Conservation (phyloP, 768 basidiomycete species). For the Mrakia frigida region DNA sequence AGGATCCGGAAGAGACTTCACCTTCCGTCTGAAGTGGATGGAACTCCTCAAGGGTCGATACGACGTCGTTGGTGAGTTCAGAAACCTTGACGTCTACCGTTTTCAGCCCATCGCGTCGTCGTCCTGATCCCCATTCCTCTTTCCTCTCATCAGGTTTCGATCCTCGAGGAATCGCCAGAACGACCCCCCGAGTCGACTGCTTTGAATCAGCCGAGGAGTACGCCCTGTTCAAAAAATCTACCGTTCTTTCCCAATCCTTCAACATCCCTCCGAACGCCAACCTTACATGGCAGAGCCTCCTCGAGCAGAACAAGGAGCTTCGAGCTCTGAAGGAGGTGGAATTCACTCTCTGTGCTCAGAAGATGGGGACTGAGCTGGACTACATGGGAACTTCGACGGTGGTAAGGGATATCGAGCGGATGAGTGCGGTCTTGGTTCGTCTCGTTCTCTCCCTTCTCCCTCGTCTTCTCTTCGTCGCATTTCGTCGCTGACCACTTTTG, state of each 20-base stretch:
- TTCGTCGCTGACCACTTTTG: neutral
- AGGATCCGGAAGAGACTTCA: slow-evolving; percentile 12
- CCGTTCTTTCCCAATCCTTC: slow-evolving; percentile 23
- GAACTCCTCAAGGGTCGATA: slow-evolving; percentile 29
- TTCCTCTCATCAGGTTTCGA: slow-evolving; percentile 20
- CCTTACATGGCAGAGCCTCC: slow-evolving; percentile 1
- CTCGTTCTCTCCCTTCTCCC: neutral
- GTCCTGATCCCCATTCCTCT: neutral
- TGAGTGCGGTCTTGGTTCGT: slow-evolving; percentile 16
- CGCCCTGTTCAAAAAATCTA: slow-evolving; percentile 23
- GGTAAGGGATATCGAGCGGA: slow-evolving; percentile 33
- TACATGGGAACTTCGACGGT: slow-evolving; percentile 35
- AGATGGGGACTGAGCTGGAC: slow-evolving; percentile 30
- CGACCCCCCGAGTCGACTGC: slow-evolving; percentile 32
- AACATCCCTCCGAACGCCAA: slow-evolving; percentile 27
- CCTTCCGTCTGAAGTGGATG: slow-evolving; percentile 17
- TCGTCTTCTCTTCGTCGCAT: neutral
- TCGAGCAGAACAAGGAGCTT: slow-evolving; percentile 29
- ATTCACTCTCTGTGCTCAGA: slow-evolving; percentile 22
- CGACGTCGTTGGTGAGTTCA: slow-evolving; percentile 31
- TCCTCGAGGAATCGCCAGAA: slow-evolving; percentile 34
- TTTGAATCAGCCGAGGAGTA: slow-evolving; percentile 7
- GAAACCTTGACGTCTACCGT: neutral
- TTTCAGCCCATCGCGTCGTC: neutral
- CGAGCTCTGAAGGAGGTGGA: slow-evolving; percentile 29